Percentiles rank a stretch among this genome's conserved stretches.
These are phyloP conservation scores for Phaeosphaeria sp. DNA, from an alignment of 2,329 filamentous ascomycete species.

Conservation along the genomic window DNA sequence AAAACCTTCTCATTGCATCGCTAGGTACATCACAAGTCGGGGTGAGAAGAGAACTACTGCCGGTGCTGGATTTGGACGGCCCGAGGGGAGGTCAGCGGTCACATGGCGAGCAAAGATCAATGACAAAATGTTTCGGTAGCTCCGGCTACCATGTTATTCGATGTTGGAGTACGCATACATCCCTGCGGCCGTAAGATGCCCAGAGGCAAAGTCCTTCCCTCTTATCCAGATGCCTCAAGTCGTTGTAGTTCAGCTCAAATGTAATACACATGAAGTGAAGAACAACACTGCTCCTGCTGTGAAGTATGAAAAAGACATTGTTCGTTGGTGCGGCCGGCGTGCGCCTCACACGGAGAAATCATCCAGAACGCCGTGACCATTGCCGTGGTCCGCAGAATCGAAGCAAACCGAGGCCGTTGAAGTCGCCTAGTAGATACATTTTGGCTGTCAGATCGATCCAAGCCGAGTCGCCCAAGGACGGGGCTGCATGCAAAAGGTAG, in stretches of 20 bases:
- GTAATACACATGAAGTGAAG: conserved; percentile 30
- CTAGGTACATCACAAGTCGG: no score
- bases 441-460: conserved; percentile 10
- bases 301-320: conserved; percentile 6
- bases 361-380: conserved; percentile 26
- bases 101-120: not conserved
- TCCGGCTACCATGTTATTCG: not conserved
- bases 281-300: not conserved
- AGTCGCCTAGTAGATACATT: conserved; percentile 25
- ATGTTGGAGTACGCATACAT: conserved; percentile 5
- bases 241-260: conserved; percentile 12
- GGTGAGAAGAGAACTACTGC: no score
- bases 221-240: conserved; percentile 3
- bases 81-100: not conserved
- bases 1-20: no score
- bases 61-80: no score
- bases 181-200: conserved; percentile 2
- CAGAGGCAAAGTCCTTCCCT: not conserved
- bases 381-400: conserved; percentile 10
- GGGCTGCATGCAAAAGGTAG: conserved; percentile 9
- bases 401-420: conserved; percentile 18
- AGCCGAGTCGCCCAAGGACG: not conserved
- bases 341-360: conserved; percentile 4
- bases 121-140: not conserved
- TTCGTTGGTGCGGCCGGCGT: conserved; percentile 7